A percentile compares a stretch with the other conserved stretches of the same genome.
Conservation (phyloP, 352 stramenopile genomes). For the Globisporangium viniferum region DNA sequence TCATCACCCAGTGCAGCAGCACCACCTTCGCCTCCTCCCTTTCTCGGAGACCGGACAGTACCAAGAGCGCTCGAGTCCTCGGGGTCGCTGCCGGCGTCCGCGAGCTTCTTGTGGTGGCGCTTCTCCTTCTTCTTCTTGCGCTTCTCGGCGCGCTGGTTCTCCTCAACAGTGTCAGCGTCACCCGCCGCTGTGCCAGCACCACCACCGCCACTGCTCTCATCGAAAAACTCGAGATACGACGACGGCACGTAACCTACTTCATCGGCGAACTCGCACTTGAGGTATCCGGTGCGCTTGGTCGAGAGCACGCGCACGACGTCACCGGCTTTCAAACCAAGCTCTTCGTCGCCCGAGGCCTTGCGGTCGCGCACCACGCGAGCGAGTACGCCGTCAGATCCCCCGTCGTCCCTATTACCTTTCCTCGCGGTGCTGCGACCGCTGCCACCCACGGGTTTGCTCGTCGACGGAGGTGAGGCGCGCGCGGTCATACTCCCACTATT, state of each 20-base stretch:
- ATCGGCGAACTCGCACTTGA: constrained; percentile 78
- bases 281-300: constrained; percentile 73
- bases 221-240: constrained; percentile 83
- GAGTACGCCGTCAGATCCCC: constrained; percentile 22
- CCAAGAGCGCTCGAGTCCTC: constrained; percentile 26
- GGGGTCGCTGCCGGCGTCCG: constrained; percentile 27
- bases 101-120: constrained; percentile 28
- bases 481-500: constrained; percentile 17
- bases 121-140: constrained; percentile 62
- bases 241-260: constrained; percentile 75
- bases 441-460: constrained; percentile 16
- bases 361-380: constrained; percentile 69
- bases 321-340: constrained; percentile 55
- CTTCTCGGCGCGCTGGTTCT: constrained; percentile 42
- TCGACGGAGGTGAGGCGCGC: constrained; percentile 21
- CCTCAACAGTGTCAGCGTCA: constrained; percentile 22
- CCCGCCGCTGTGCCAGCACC: constrained; percentile 5
- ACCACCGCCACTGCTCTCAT: constrained; percentile 18
- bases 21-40: constrained; percentile 14
- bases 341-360: constrained; percentile 73
- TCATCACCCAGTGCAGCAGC: constrained; percentile 20
- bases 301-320: constrained; percentile 77
- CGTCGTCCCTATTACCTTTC: constrained; percentile 23
- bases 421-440: constrained; percentile 17
- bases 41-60: constrained; percentile 35